Conservation (phyloP, 2,329 filamentous ascomycete genomes). For the Ophiostoma quercus region DNA sequence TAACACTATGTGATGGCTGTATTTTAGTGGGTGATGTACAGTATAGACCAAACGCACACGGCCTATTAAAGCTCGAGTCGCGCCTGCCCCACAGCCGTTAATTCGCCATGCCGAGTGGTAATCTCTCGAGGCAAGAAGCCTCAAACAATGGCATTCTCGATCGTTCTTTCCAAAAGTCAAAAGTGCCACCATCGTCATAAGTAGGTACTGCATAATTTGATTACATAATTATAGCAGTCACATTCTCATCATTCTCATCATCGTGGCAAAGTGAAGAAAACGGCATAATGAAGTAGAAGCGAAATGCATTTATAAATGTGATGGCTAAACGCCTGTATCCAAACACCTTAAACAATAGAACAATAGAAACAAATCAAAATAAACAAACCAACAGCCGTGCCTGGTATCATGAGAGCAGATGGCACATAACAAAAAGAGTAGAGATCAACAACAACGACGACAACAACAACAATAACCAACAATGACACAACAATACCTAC, state of each 20-base stretch:
- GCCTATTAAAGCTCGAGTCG: not conserved
- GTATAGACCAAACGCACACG: not conserved
- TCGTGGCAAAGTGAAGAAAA: too few species aligned
- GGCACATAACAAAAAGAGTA: not conserved
- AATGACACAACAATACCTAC: not conserved
- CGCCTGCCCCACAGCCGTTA: not conserved
- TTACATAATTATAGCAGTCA: too few species aligned
- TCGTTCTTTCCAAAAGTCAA: not conserved
- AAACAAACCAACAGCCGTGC: not conserved
- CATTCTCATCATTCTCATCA: too few species aligned
- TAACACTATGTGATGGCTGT: not conserved
- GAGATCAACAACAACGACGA: not conserved
- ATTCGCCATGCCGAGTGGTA: not conserved
- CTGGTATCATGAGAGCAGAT: conserved; percentile 23
- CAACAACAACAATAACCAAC: not conserved
- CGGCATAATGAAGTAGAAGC: not conserved
- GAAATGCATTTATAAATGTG: not conserved
- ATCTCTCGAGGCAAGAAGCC: not conserved
- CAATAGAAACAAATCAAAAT: not conserved
- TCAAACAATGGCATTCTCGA: not conserved
- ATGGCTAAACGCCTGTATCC: not conserved
- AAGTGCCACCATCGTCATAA: too few species aligned
- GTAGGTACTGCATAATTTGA: too few species aligned
- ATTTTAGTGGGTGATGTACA: not conserved
- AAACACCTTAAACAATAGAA: not conserved